These are phyloP conservation scores for Tuber indicum DNA, from an alignment of 495 filamentous ascomycete species.

Conservation along the genomic window DNA sequence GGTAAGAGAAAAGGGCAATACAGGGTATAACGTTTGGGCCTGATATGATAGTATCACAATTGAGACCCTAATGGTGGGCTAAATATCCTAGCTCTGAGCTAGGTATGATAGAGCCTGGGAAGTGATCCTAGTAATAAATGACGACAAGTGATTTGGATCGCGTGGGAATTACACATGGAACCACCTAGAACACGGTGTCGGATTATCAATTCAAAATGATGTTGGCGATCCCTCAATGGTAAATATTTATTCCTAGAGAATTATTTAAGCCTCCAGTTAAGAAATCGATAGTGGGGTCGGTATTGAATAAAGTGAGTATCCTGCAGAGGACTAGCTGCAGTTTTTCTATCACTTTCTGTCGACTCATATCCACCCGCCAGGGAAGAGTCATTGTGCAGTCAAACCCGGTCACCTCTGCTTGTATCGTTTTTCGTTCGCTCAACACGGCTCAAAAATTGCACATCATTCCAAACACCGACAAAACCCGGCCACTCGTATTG, in stretches of 20 bases:
- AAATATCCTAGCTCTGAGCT: not conserved
- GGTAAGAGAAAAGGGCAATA: not conserved
- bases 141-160: not conserved
- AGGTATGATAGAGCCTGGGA: not conserved
- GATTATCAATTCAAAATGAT: not conserved
- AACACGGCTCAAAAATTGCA: not conserved
- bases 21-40: not conserved
- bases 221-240: not conserved
- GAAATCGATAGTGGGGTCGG: not conserved
- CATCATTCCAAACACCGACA: not conserved
- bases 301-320: not conserved
- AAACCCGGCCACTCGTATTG: not conserved
- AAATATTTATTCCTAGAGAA: not conserved
- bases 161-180: not conserved
- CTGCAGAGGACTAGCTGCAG: not conserved
- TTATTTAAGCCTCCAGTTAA: not conserved
- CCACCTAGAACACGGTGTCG: not conserved
- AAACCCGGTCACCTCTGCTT: not conserved
- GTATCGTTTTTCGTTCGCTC: not conserved
- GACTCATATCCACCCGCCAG: not conserved
- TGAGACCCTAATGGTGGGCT: not conserved
- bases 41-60: not conserved
- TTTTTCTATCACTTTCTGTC: not conserved
- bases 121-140: not conserved
- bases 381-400: not conserved